phyloP scores from a whole-genome alignment of 768 basidiomycete species.

The Rhodotorula kratochvilovae region DNA sequence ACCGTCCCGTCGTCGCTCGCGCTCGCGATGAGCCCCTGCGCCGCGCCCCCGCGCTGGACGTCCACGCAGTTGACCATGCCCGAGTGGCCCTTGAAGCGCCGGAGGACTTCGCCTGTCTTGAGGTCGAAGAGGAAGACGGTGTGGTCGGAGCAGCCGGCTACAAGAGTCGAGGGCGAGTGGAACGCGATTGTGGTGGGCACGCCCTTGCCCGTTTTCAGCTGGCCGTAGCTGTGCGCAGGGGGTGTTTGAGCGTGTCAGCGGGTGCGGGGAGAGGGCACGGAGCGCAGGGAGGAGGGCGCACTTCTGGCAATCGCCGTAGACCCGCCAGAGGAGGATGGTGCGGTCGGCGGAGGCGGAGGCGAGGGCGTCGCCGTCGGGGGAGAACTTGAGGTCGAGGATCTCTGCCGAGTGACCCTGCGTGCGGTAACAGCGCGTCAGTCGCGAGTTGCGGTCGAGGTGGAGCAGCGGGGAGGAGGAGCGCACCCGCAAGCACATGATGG shows the following conservation, averaged over 20 bases:
- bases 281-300: not conserved
- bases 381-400: slow-evolving; percentile 86
- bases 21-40: slow-evolving; percentile 77
- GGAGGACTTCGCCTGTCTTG: slow-evolving; percentile 72
- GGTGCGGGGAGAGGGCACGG: slow-evolving; percentile 43
- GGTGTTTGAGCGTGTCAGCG: not conserved
- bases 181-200: slow-evolving; percentile 71
- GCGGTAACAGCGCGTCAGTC: not conserved
- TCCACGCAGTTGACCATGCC: slow-evolving; percentile 88
- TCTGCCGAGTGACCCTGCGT: slow-evolving; percentile 58
- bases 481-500: slow-evolving; percentile 88
- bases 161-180: slow-evolving; percentile 58
- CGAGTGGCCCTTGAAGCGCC: slow-evolving; percentile 79
- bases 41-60: slow-evolving; percentile 58
- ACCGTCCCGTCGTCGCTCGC: slow-evolving; percentile 91
- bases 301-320: slow-evolving; percentile 41
- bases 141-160: slow-evolving; percentile 87
- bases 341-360: slow-evolving; percentile 88
- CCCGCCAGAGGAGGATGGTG: slow-evolving; percentile 63
- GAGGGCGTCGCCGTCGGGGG: slow-evolving; percentile 86
- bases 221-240: slow-evolving; percentile 73
- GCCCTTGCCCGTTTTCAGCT: slow-evolving; percentile 78
- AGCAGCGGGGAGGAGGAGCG: slow-evolving; percentile 43
- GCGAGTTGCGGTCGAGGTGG: not conserved
- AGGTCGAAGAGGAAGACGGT: slow-evolving; percentile 70